Conservation (phyloP, 2,329 filamentous ascomycete species). For the Sclerotinia trifoliorum region DNA sequence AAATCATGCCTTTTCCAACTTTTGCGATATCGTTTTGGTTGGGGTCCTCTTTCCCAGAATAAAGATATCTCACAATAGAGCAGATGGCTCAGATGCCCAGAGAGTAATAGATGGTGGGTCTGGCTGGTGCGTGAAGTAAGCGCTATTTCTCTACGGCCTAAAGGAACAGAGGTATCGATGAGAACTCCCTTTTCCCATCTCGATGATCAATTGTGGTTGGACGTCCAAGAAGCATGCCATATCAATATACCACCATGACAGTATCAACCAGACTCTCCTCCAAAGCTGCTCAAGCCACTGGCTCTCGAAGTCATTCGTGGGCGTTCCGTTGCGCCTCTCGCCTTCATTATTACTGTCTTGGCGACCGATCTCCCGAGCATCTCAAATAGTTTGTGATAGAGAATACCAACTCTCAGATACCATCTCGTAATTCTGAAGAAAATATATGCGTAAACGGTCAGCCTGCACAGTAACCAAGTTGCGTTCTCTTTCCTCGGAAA, state of each 20-base stretch:
- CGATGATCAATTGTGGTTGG: constrained; percentile 50
- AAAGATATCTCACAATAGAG: constrained; percentile 51
- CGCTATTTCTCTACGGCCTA: constrained; percentile 48
- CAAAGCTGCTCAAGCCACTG: constrained; percentile 58
- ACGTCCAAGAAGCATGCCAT: constrained; percentile 41
- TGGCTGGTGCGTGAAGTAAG: constrained; percentile 46
- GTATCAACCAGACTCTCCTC: constrained; percentile 55
- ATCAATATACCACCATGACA: constrained; percentile 46
- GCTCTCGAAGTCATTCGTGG: constrained; percentile 52
- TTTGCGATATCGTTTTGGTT: constrained; percentile 53
- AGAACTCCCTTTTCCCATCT: constrained; percentile 46
- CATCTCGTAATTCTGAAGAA: constrained; percentile 57
- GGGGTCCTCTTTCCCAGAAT: constrained; percentile 52
- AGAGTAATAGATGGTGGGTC: constrained; percentile 56
- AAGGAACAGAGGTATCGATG: constrained; percentile 52
- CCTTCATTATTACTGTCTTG: constrained; percentile 51
- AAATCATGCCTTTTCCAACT: constrained; percentile 52
- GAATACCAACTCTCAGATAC: constrained; percentile 52
- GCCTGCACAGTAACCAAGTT: constrained; percentile 56
- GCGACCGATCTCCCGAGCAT: constrained; percentile 61
- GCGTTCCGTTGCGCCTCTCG: constrained; percentile 42
- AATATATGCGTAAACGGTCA: constrained; percentile 54
- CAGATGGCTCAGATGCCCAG: constrained; percentile 49
- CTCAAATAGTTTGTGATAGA: constrained; percentile 55
- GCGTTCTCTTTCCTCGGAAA: constrained; percentile 58